These are phyloP conservation scores for Sarocladiaceae sp. DNA, from an alignment of 2,329 filamentous ascomycete species.

Conservation along the genomic window DNA sequence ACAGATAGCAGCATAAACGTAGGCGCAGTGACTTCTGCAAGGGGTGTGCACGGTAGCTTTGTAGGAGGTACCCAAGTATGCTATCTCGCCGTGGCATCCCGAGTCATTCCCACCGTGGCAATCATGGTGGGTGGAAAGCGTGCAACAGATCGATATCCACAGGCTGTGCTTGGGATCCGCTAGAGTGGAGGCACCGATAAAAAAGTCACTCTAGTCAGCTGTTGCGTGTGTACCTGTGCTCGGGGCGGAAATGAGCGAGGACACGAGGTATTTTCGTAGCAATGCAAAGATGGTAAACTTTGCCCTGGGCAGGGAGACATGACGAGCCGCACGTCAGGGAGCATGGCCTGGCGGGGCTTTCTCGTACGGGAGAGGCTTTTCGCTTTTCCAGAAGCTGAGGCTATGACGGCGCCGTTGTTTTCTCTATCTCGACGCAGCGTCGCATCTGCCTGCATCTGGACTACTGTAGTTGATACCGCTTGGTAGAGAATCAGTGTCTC, in stretches of 20 bases:
- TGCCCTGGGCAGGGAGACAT: neutral
- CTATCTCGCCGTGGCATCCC: constrained; percentile 2
- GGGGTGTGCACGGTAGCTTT: neutral
- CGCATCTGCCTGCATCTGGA: too few species aligned
- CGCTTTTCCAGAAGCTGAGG: constrained; percentile 6
- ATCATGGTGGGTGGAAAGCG: constrained; percentile 4
- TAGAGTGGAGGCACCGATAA: constrained; percentile 2
- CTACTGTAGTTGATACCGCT: too few species aligned
- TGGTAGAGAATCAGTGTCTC: neutral
- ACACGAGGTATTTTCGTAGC: constrained; percentile 8
- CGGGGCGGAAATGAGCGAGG: neutral
- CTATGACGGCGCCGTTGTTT: neutral
- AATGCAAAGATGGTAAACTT: too few species aligned
- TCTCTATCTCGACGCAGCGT: neutral
- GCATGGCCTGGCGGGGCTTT: constrained; percentile 9
- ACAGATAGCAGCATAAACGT: neutral
- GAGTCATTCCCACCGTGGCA: constrained; percentile 9
- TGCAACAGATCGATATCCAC: neutral
- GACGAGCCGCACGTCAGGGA: constrained; percentile 2
- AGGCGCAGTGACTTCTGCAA: neutral
- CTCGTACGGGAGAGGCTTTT: too few species aligned
- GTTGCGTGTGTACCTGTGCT: neutral
- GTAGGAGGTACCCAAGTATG: neutral
- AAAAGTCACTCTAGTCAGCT: constrained; percentile 7
- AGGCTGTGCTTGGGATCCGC: neutral